Conservation (phyloP, 2,329 filamentous ascomycete species). For the Claviceps sp. region DNA sequence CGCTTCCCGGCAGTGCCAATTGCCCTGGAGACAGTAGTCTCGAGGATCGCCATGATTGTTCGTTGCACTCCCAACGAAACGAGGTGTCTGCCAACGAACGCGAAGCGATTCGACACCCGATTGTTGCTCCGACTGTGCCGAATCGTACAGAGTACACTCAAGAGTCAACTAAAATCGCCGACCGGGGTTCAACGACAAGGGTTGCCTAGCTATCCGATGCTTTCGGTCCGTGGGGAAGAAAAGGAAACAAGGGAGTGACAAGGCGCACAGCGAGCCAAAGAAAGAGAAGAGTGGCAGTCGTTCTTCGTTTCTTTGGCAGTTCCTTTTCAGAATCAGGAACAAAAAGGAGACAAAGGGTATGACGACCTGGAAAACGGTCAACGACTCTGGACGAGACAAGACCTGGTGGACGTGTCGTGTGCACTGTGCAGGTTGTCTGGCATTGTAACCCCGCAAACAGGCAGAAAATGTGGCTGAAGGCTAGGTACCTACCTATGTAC, state of each 20-base stretch:
- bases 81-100: not conserved
- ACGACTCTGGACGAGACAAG: not conserved
- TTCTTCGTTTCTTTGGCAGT: too few relatives aligned
- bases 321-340: too few relatives aligned
- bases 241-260: conserved; percentile 1
- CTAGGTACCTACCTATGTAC: too few relatives aligned
- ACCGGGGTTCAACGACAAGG: not conserved
- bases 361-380: not conserved
- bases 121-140: not conserved
- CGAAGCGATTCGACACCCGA: not conserved
- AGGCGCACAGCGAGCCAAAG: not conserved
- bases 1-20: conserved; percentile 3
- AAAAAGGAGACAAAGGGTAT: not conserved
- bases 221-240: not conserved
- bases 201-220: not conserved
- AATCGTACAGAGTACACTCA: not conserved
- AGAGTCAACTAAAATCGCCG: not conserved
- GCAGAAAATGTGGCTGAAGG: not conserved
- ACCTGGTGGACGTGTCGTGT: not conserved
- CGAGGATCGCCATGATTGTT: conserved; percentile 10
- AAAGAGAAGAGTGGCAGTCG: not conserved
- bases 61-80: not conserved
- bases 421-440: not conserved
- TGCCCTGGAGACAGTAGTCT: conserved; percentile 7
- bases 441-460: not conserved